Evolutionary conservation across 306 rosid genomes (phyloP).

Genomic region (Malus asiatica): DNA sequence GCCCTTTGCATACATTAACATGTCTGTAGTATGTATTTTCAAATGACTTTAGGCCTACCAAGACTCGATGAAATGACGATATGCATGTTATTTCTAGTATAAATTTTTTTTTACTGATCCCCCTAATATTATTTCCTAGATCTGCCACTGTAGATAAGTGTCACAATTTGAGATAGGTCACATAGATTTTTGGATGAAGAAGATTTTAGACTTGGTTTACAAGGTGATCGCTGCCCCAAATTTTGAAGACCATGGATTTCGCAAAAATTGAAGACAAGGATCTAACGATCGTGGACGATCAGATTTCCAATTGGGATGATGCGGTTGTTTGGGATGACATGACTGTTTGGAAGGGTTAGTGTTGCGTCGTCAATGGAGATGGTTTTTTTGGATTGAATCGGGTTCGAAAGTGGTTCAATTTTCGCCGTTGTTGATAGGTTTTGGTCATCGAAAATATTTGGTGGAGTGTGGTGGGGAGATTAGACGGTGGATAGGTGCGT

Average conservation of each 20-base stretch:
- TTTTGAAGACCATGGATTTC: background rate
- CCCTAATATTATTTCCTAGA: too few species aligned
- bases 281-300: slow-evolving; percentile 23
- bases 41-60: too few species aligned
- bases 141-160: too few species aligned
- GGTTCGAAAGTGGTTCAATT: slow-evolving; percentile 42
- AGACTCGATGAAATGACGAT: too few species aligned
- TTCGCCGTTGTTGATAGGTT: slow-evolving; percentile 49
- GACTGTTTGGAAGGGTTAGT: slow-evolving; percentile 40
- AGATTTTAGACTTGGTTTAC: too few species aligned
- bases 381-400: slow-evolving; percentile 56
- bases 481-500: slow-evolving; percentile 45
- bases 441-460: slow-evolving; percentile 51
- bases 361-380: slow-evolving; percentile 60
- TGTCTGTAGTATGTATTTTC: too few species aligned
- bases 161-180: too few species aligned
- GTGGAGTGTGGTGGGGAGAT: slow-evolving; percentile 52
- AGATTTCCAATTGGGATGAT: slow-evolving; percentile 13
- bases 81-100: too few species aligned
- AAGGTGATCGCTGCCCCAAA: too few species aligned
- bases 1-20: too few species aligned
- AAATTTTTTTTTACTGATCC: too few species aligned
- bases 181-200: too few species aligned
- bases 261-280: slow-evolving; percentile 34
- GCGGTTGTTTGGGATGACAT: slow-evolving; percentile 34